Base-by-base conservation (phyloP, 257 asterid genomes). In the Primulina huaijiensis region DNA sequence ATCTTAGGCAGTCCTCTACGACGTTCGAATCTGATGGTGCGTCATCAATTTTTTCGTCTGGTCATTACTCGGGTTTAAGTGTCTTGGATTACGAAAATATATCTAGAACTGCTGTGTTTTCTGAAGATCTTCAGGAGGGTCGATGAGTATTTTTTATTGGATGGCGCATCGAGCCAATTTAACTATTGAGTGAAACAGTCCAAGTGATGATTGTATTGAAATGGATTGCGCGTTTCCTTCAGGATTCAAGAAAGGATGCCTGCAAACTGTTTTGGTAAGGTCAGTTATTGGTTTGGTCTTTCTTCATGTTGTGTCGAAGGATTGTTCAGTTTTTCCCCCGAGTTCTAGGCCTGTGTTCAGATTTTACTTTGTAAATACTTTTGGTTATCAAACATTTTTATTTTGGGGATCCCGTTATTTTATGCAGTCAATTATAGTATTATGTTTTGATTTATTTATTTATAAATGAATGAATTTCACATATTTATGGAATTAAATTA, bases 121-220 rank as follows among this genome's bases (percentile, higher is more conserved):
- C 98, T 2, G 98, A 90, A 80, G 98, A 93, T 86, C 97, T 93
- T 60, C 98, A 90, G 6, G 98, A 93, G 82, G 97, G 97, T 59
- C 78, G 97, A 67, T 93, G 82, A 84, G 59, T 38, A 7, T 69
- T 60, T 65, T 30, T 64, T 65, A 34, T 66, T 35, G 11, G 59
- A 38, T 50, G 63, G 66, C 60, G 46, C n/a, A 29, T 19, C 50
- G 29, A 19, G 25, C 34, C 10, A 59, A 62, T 68, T 72, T 43
- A 34, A 50, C 60, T 25, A 25, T 35, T 60, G 40, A 12, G 52
- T 72, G 71, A 60, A 69, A 50, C 21, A 12, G 38, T 31, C 43
- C 5, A 21, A 58, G 60, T 12, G 16, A 59, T 60, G 68, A 19
- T 46, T 21, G 43, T 27, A 40, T 16, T 46, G 71, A 59, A 60